These are phyloP conservation scores for Cetraspora pellucida DNA, from an alignment of 192 early-diverging fungal genomes.

Conservation along the genomic window DNA sequence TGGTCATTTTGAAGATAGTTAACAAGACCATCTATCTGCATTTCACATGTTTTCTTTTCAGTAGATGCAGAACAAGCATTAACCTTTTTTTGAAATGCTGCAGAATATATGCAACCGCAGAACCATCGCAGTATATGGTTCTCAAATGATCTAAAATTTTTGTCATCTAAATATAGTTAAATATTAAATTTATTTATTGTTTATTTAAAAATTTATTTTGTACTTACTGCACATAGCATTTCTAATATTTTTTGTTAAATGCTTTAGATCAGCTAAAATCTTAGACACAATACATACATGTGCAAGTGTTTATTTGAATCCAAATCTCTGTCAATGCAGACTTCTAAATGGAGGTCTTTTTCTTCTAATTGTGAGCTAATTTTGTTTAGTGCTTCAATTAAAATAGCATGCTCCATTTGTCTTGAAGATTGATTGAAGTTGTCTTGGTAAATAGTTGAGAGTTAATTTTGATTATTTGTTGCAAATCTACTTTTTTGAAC, in stretches of 20 bases:
- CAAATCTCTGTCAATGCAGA: not conserved
- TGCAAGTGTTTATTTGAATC: not conserved
- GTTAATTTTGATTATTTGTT: not conserved
- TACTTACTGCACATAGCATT: not conserved
- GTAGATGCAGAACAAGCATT: not conserved
- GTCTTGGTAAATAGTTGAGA: not conserved
- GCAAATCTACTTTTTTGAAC: not conserved
- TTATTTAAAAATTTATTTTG: not conserved
- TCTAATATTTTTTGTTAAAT: not conserved
- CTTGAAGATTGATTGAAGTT: not conserved
- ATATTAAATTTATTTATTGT: not conserved
- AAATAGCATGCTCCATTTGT: conserved; percentile 14
- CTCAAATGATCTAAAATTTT: not conserved
- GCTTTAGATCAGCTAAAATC: not conserved
- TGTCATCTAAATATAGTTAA: not conserved
- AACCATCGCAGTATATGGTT: not conserved
- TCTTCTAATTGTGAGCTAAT: not conserved
- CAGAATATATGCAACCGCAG: not conserved
- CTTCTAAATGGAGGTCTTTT: not conserved
- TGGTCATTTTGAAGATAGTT: not conserved
- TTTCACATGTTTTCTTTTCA: not conserved
- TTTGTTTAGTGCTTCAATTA: not conserved
- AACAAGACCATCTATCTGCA: not conserved
- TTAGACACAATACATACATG: not conserved
- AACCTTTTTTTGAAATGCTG: not conserved